Base-by-base conservation (phyloP, 441 rosid species). In the Erysimum pusillum region DNA sequence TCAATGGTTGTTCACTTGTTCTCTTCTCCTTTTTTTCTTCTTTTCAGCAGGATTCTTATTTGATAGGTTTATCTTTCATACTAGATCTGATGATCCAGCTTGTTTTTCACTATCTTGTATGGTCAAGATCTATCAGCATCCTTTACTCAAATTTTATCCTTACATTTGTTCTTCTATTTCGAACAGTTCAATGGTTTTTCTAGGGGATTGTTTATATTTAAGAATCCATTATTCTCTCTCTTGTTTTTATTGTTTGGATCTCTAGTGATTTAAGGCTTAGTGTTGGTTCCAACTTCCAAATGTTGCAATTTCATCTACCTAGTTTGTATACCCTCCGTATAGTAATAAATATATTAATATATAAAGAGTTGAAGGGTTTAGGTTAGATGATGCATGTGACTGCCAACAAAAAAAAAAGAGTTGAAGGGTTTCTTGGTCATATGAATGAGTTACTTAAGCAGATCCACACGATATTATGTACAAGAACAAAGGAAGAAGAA, bases 351-450 rank as follows among this genome's bases (percentile, higher is more conserved):
- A 58, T 32, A 0, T 65, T 34, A n/a, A 35, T 34, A 31, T 17
- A 49, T 51, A 25, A 22, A 25, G 28, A 25, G 28, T 25, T 25
- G 48, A 20, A 35, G 22, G 12, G 14, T 35, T 17, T 59, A 35
- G 14, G 59, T 35, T 66, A 34, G 45, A 49, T 34, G 32, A 17
- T 65, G 58, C 44, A 34, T 64, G 11, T 64, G 31, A 9, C 39
- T 31, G 15, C 49, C 49, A 44, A 14, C 7, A 45, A 44, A 14
- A 6, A 8, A 15, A 15, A 46, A 15, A 15, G 52, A 32, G 62
- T 9, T 32, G 2, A 15, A 57, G 22, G 22, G 17, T 15, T n/a
- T 58, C 22, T 9, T 34, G 2, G 15, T 34, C 35, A 62, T 22
- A 13, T 62, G 35, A 62, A 20, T 13, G 35, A 41, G 66, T 39